A percentile compares a stretch with the other conserved stretches of the same genome.
These are phyloP conservation scores for Fraxinus platypoda DNA, from an alignment of 305 asterid genomes.

Conservation along the genomic window DNA sequence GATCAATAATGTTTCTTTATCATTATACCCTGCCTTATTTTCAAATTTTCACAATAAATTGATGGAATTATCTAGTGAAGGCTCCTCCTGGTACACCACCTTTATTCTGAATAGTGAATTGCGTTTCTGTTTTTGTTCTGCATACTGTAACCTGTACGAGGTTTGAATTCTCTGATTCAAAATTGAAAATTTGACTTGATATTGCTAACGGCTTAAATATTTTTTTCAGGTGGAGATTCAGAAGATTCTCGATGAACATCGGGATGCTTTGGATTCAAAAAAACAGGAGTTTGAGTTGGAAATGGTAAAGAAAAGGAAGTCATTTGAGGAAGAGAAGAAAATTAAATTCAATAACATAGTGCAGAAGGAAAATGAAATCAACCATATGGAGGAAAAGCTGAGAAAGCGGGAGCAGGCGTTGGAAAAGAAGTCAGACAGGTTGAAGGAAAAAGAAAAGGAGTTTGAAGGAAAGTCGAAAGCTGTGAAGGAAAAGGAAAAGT, in stretches of 20 bases:
- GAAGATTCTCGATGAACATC: slow-evolving; percentile 63
- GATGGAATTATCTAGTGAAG: background rate
- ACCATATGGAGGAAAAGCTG: slow-evolving; percentile 66
- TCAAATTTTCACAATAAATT: background rate
- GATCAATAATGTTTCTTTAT: background rate
- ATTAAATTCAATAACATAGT: slow-evolving; percentile 44
- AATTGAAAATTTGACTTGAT: background rate
- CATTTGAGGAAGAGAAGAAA: slow-evolving; percentile 56
- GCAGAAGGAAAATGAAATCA: slow-evolving; percentile 54
- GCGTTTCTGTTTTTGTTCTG: background rate
- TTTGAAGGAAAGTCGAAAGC: slow-evolving; percentile 50
- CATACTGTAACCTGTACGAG: background rate
- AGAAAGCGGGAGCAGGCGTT: slow-evolving; percentile 58
- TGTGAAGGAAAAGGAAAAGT: slow-evolving; percentile 68
- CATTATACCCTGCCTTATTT: background rate
- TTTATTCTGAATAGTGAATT: background rate
- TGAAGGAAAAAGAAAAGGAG: slow-evolving; percentile 75
- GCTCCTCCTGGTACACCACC: background rate
- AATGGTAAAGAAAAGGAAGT: slow-evolving; percentile 52
- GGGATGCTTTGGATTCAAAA: slow-evolving; percentile 44
- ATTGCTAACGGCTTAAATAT: slow-evolving; percentile 12
- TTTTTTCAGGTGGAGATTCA: slow-evolving; percentile 72
- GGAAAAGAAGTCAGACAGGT: slow-evolving; percentile 60
- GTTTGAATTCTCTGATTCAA: background rate
- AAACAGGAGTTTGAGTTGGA: slow-evolving; percentile 61